Evolutionary conservation across 2,329 filamentous ascomycete genomes (phyloP), one percentile per base, ranked within the genome.

Genomic region (Apiospora saccharicola): DNA sequence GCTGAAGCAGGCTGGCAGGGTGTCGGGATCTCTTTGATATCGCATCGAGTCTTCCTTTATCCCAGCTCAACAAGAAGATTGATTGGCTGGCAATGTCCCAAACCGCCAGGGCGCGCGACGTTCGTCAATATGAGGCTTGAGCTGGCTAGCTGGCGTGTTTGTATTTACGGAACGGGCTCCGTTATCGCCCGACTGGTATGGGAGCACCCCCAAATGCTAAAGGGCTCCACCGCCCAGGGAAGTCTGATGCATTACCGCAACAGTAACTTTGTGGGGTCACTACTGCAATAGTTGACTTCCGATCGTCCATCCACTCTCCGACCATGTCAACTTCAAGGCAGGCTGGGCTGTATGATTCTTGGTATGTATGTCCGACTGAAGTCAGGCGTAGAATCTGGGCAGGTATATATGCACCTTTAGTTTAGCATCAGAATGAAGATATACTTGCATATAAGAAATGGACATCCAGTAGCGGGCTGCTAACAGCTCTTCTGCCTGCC

Each of bases 151-250:
- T 46, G 67, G 30, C 41, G 43, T 68, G 67, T 47, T 64, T 64
- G 57, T 64, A 57, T 14, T 19, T 16, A 37, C 64, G 47, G 49
- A 57, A 41, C 14, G 24, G 57, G 46, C 41, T 71, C 71, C 71
- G 71, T 49, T 67, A 71, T 71, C 71, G 71, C 71, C 71, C 71
- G 71, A 47, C 51, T 71, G 71, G 37, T 67, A 61, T 71, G n/a
- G n/a, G 37, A 44, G 46, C 51, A 34, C 30, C 37, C 37, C 46
- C n/a, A 30, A 34, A 34, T 12, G 67, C 26, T 7, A 30, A 34
- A 46, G 22, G 67, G 46, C 57, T 41, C 57, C 26, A 64, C 30
- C 19, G 10, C 26, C 43, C 34, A 43, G 51, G 47, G 30, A 44
- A 57, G 69, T 51, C 69, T 53, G 69, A 57, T 41, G 57, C 57